Conservation (phyloP, 169 alveolate species). For the Plasmodium malariae region DNA sequence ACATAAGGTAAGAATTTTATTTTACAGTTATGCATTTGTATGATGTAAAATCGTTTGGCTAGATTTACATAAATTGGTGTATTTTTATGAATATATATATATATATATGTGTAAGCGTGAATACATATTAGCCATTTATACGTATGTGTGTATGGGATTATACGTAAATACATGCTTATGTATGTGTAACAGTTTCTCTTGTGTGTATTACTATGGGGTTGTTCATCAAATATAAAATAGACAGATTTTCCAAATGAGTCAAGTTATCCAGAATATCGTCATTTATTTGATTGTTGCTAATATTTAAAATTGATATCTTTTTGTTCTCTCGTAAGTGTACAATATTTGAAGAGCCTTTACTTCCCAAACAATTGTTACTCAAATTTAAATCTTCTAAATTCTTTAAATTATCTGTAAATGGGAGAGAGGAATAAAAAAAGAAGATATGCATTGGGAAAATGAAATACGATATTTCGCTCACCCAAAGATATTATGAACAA, state of each 20-base stretch:
- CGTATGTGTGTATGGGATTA: neutral
- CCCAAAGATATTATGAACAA: neutral
- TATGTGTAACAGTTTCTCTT: neutral
- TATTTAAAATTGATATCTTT: constrained; percentile 29
- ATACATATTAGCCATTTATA: constrained; percentile 2
- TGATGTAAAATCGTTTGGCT: no score
- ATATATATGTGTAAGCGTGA: neutral
- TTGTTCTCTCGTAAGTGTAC: constrained; percentile 21
- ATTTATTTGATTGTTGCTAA: constrained; percentile 47
- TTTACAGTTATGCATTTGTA: no score
- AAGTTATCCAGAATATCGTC: constrained; percentile 60
- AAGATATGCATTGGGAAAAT: neutral
- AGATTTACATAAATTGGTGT: no score
- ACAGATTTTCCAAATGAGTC: neutral
- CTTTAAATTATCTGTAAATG: constrained; percentile 17
- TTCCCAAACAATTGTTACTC: constrained; percentile 56
- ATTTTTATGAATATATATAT: no score
- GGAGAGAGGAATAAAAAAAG: neutral
- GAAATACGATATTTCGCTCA: neutral
- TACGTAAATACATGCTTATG: neutral
- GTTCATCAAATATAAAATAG: constrained; percentile 49
- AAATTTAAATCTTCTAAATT: constrained; percentile 60
- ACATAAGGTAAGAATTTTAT: no score
- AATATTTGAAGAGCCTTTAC: constrained; percentile 31
- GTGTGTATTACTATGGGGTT: constrained; percentile 56